Percentiles rank a stretch among this genome's conserved stretches.
Conservation (phyloP, 257 asterid species). For the Ligustrum vulgare region DNA sequence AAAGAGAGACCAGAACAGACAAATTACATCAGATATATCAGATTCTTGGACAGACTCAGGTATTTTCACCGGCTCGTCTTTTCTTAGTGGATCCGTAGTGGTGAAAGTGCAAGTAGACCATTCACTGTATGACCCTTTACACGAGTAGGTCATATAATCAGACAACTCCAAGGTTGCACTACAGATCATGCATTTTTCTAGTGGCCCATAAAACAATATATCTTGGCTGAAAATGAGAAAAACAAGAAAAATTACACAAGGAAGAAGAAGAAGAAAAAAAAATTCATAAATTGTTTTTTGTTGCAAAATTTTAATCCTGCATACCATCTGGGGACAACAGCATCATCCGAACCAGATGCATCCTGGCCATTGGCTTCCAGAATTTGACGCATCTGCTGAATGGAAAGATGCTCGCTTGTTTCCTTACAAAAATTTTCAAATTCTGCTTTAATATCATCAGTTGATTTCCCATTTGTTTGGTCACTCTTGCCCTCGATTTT, state of each 20-base stretch:
- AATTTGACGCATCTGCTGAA: slow-evolving; percentile 73
- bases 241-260: not conserved
- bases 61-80: slow-evolving; percentile 46
- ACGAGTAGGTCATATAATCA: slow-evolving; percentile 31
- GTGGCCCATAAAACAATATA: slow-evolving; percentile 65
- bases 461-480: slow-evolving; percentile 32
- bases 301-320: not conserved
- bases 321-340: slow-evolving; percentile 86
- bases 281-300: not conserved
- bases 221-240: slow-evolving; percentile 62
- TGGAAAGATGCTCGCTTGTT: slow-evolving; percentile 60
- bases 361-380: slow-evolving; percentile 68
- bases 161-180: slow-evolving; percentile 40
- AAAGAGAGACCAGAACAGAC: not conserved
- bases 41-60: slow-evolving; percentile 62
- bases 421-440: slow-evolving; percentile 65
- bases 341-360: slow-evolving; percentile 52
- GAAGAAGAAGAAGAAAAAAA: not conserved
- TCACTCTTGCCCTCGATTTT: slow-evolving; percentile 40
- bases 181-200: slow-evolving; percentile 59
- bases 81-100: slow-evolving; percentile 64
- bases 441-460: slow-evolving; percentile 43
- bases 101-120: slow-evolving; percentile 73
- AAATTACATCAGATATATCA: slow-evolving; percentile 45
- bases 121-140: slow-evolving; percentile 61